These are phyloP conservation scores for Penicillium glabrum DNA, from an alignment of 2,329 filamentous ascomycete genomes.

Conservation along the genomic window DNA sequence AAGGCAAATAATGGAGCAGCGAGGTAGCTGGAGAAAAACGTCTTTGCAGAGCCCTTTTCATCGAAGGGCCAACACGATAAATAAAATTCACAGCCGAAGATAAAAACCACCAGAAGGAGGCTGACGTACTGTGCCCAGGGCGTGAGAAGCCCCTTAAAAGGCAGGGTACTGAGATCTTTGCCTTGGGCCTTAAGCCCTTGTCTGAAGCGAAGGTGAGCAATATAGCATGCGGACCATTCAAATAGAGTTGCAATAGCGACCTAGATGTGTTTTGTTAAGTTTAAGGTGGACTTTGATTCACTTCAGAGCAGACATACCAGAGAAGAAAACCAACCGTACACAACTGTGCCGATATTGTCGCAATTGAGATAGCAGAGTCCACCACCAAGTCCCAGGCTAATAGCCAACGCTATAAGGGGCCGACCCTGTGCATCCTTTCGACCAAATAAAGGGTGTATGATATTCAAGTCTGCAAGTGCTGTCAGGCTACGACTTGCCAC, in stretches of 20 bases:
- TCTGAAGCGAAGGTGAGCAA: constrained; percentile 30
- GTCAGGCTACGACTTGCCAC: constrained; percentile 34
- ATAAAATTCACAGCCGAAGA: constrained; percentile 35
- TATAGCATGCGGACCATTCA: constrained; percentile 28
- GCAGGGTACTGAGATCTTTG: constrained; percentile 23
- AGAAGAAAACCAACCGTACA: constrained; percentile 36
- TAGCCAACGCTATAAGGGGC: constrained; percentile 29
- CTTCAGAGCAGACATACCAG: constrained; percentile 15
- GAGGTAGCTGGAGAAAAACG: constrained; percentile 34
- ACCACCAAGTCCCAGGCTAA: constrained; percentile 30
- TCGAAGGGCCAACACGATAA: constrained; percentile 31
- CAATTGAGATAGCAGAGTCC: constrained; percentile 36
- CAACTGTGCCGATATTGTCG: constrained; percentile 24
- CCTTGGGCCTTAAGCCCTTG: constrained; percentile 27
- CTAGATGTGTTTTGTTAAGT: constrained; percentile 1
- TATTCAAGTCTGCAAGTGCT: constrained; percentile 30
- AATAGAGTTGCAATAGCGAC: constrained; percentile 33
- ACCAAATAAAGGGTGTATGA: constrained; percentile 24
- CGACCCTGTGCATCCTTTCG: constrained; percentile 25
- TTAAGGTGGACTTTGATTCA: fast-evolving
- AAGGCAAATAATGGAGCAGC: constrained; percentile 32
- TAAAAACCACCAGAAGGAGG: constrained; percentile 27
- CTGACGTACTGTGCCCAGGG: constrained; percentile 27
- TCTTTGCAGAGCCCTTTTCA: constrained; percentile 29
- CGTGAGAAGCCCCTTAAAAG: constrained; percentile 26